A percentile compares a stretch with the other conserved stretches of the same genome.
phyloP scores from a whole-genome alignment of 805 yeast species.

The Grigorovia transvaalensis region DNA sequence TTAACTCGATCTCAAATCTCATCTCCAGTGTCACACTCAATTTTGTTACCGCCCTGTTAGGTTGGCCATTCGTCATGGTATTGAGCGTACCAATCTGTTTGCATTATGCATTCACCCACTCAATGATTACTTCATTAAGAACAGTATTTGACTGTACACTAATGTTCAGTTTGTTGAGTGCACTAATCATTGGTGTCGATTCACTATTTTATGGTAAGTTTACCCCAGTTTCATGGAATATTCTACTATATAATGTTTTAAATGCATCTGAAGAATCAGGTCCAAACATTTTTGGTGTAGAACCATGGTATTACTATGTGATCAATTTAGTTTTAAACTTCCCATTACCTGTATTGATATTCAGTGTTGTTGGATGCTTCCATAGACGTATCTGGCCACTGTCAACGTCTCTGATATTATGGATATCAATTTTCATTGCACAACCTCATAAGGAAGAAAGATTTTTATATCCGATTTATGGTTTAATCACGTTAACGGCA shows the following conservation, averaged over 20 bases:
- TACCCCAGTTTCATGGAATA: conserved; percentile 69
- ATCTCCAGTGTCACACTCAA: conserved; percentile 20
- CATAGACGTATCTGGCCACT: conserved; percentile 22
- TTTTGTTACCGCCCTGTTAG: conserved; percentile 61
- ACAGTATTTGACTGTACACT: conserved; percentile 20
- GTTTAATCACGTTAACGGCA: conserved; percentile 53
- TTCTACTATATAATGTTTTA: conserved; percentile 72
- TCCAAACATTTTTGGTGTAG: conserved; percentile 84
- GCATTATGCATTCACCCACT: conserved; percentile 26
- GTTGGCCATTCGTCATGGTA: conserved; percentile 83
- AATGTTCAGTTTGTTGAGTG: conserved; percentile 11
- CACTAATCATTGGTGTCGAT: conserved; percentile 36
- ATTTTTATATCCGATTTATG: conserved; percentile 76
- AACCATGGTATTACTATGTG: conserved; percentile 64
- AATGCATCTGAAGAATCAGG: conserved; percentile 57
- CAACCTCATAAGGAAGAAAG: conserved; percentile 95
- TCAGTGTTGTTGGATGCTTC: conserved; percentile 24
- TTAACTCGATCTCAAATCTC: conserved; percentile 15
- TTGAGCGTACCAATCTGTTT: conserved; percentile 51
- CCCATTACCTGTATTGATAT: conserved; percentile 33
- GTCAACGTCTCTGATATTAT: conserved; percentile 46
- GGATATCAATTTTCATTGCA: conserved; percentile 54
- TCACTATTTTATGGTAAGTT: conserved; percentile 49
- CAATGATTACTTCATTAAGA: conserved; percentile 18
- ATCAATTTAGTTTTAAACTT: conserved; percentile 65